Conservation (phyloP, 306 rosid species). For the Quercus dentata region DNA sequence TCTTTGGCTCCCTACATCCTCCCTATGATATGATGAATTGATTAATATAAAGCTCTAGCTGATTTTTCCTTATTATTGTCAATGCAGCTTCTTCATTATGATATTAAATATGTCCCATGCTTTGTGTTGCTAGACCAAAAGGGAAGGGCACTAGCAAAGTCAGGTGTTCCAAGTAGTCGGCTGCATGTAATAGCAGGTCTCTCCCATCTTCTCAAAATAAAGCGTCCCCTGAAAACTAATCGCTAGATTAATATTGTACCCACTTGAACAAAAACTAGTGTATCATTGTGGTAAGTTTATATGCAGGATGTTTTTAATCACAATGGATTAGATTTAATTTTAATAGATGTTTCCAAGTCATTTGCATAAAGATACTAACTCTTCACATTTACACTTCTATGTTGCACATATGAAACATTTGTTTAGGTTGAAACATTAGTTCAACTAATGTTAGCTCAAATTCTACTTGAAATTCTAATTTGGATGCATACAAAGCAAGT, state of each 20-base stretch:
- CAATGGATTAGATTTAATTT: neutral
- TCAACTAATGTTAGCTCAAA: neutral
- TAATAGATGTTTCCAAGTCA: too few species aligned
- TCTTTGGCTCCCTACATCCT: neutral
- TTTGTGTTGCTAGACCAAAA: slow-evolving; percentile 79
- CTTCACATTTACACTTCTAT: too few species aligned
- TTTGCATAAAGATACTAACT: too few species aligned
- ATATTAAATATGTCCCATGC: slow-evolving; percentile 82
- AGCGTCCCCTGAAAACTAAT: slow-evolving; percentile 40
- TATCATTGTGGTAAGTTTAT: neutral
- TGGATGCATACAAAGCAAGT: neutral
- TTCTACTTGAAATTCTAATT: neutral
- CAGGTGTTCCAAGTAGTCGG: slow-evolving; percentile 78
- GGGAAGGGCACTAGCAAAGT: slow-evolving; percentile 81
- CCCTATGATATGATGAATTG: neutral
- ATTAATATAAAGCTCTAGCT: neutral
- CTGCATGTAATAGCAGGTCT: slow-evolving; percentile 78
- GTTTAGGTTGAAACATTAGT: neutral
- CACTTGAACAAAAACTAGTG: neutral
- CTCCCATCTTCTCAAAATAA: slow-evolving; percentile 86
- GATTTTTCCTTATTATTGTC: slow-evolving; percentile 10
- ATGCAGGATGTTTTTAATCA: neutral
- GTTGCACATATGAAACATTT: too few species aligned
- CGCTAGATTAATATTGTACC: neutral
- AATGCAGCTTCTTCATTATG: slow-evolving; percentile 84